phyloP scores from a whole-genome alignment of 1,284 basidiomycete species.

The Moniliella sp. region DNA sequence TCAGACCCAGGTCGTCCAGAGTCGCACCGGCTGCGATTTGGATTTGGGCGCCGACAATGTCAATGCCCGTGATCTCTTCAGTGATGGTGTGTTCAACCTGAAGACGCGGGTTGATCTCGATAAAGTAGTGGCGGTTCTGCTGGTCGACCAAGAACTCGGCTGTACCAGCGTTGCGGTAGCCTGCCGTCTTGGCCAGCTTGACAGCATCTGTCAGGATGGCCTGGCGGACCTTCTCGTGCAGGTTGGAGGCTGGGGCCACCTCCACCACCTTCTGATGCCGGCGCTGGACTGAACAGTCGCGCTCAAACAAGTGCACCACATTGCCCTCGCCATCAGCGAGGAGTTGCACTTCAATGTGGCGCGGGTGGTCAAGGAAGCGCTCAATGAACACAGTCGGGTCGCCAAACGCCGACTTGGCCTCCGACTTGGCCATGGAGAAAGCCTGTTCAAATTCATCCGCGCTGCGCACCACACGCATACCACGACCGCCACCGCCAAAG shows the following conservation, averaged over 20 bases:
- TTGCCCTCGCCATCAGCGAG: constrained; percentile 76
- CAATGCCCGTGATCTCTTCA: constrained; percentile 99
- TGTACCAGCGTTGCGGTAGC: constrained; percentile 87
- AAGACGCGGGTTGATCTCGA: constrained; percentile 47
- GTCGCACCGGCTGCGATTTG: constrained; percentile 94
- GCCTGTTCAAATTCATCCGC: constrained; percentile 69
- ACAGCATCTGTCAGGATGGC: constrained; percentile 72
- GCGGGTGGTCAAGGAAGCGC: constrained; percentile 71
- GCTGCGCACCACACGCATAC: constrained; percentile 91
- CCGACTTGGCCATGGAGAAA: constrained; percentile 78
- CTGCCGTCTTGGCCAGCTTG: constrained; percentile 72
- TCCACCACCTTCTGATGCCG: constrained; percentile 98
- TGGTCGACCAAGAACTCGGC: constrained; percentile 80
- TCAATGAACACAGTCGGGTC: constrained; percentile 97
- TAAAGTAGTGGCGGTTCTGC: constrained; percentile 87
- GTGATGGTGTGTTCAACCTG: constrained; percentile 40
- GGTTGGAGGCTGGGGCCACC: constrained; percentile 82
- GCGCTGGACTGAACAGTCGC: constrained; percentile 92
- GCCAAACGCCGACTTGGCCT: constrained; percentile 87
- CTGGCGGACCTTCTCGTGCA: constrained; percentile 71
- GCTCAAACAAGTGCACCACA: constrained; percentile 87
- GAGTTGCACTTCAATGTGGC: constrained; percentile 91
- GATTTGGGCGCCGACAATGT: constrained; percentile 93
- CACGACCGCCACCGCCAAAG: constrained; percentile 92
- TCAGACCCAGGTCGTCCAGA: constrained; percentile 84